Evolutionary conservation across 1,139 yeast genomes (phyloP).

Genomic region (Chernovozyma aurita): DNA sequence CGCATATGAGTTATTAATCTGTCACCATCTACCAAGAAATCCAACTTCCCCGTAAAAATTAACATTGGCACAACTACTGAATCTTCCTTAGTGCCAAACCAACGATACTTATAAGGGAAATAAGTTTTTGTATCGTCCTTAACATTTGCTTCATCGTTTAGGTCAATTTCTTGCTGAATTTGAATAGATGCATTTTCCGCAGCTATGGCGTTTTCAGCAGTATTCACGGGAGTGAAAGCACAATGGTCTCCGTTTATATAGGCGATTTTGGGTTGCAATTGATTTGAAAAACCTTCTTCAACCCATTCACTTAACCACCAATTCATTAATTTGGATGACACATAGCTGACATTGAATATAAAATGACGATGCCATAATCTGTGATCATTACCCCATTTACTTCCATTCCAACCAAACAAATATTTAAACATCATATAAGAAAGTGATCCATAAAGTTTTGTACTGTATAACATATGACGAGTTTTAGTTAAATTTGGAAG

Average conservation of each 20-base stretch:
- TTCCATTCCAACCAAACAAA: slow-evolving; percentile 81
- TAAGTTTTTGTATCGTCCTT: slow-evolving; percentile 48
- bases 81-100: slow-evolving; percentile 46
- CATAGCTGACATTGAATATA: slow-evolving; percentile 80
- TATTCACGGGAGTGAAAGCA: slow-evolving; percentile 12
- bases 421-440: slow-evolving; percentile 80
- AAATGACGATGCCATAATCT: slow-evolving; percentile 68
- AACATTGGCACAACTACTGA: slow-evolving; percentile 48
- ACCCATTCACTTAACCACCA: slow-evolving; percentile 75
- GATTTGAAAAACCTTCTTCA: slow-evolving; percentile 38
- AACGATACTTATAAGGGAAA: slow-evolving; percentile 43
- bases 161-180: not conserved
- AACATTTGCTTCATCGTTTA: not conserved
- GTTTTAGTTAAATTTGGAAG: slow-evolving; percentile 54
- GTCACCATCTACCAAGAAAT: slow-evolving; percentile 63
- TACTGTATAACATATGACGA: slow-evolving; percentile 42
- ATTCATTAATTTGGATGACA: slow-evolving; percentile 73
- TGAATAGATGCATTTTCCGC: slow-evolving; percentile 3
- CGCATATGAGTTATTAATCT: slow-evolving; percentile 50
- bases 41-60: slow-evolving; percentile 59
- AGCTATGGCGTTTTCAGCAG: slow-evolving; percentile 4
- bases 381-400: slow-evolving; percentile 60
- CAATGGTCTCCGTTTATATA: slow-evolving; percentile 27
- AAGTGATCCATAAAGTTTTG: slow-evolving; percentile 50
- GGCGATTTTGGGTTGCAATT: slow-evolving; percentile 30